phyloP scores from a whole-genome alignment of 352 stramenopile genomes.

The Thraustochytrium sp. region DNA sequence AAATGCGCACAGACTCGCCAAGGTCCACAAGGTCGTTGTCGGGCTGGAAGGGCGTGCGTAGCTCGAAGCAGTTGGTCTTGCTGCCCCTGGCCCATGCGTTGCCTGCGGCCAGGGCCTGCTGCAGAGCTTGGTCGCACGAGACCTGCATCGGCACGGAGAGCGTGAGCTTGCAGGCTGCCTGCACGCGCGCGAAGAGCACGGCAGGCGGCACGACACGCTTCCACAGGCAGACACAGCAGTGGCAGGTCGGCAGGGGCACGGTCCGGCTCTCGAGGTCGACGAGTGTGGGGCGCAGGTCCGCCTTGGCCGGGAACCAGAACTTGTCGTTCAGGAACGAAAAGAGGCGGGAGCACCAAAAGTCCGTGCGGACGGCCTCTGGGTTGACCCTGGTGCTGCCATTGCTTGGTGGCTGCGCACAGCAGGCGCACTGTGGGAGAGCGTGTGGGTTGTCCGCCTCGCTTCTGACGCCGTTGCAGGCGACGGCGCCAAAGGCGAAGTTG shows the following conservation, averaged over 20 bases:
- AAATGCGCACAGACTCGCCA: not conserved
- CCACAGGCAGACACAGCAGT: slow-evolving; percentile 27
- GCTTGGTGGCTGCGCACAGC: too few relatives aligned
- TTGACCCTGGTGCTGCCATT: too few relatives aligned
- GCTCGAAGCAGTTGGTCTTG: not conserved
- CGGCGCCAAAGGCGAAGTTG: not conserved
- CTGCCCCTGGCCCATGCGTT: not conserved
- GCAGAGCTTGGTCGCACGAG: not conserved
- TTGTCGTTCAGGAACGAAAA: not conserved
- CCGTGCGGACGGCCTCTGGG: not conserved
- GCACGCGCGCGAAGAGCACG: slow-evolving; percentile 3
- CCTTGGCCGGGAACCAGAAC: not conserved
- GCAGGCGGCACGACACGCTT: not conserved
- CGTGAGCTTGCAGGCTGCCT: not conserved
- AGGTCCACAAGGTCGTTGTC: slow-evolving; percentile 22
- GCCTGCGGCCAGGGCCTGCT: not conserved
- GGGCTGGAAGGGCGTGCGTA: slow-evolving; percentile 2
- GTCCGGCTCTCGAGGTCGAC: not conserved
- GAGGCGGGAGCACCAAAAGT: slow-evolving; percentile 20
- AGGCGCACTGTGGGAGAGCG: too few relatives aligned
- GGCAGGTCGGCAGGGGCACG: not conserved
- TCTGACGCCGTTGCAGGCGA: not conserved
- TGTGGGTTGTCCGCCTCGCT: too few relatives aligned
- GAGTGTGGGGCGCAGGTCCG: not conserved
- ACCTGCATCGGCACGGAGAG: not conserved